Evolutionary conservation across 768 basidiomycete species (phyloP).

Genomic region (Panus rudis): DNA sequence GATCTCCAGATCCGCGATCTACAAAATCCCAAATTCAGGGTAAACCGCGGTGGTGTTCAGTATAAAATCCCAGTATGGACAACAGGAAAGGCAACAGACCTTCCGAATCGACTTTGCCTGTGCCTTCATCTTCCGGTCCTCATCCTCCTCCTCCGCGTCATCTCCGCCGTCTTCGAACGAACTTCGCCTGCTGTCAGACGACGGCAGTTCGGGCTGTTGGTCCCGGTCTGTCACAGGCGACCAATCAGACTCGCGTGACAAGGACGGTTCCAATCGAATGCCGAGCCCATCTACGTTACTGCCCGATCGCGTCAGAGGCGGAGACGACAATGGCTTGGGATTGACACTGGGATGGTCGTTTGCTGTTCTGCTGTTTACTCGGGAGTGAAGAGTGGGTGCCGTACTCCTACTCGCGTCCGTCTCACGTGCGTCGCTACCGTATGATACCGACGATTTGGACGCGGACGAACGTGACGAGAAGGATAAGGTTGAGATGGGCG

Average conservation of each 20-base stretch:
- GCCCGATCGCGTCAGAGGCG: constrained; percentile 12
- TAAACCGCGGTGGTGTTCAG: neutral
- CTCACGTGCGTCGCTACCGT: constrained; percentile 24
- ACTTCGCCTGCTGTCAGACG: constrained; percentile 3
- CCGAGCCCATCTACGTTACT: constrained; percentile 12
- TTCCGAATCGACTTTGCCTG: constrained; percentile 85
- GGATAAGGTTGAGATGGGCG: constrained; percentile 63
- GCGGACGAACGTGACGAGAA: constrained; percentile 72
- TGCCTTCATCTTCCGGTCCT: constrained; percentile 45
- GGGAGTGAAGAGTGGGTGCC: constrained; percentile 35
- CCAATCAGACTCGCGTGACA: too few relatives aligned
- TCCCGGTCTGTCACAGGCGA: constrained; percentile 1
- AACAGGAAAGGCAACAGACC: constrained; percentile 41
- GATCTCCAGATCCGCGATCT: constrained; percentile 93
- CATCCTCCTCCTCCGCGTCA: constrained; percentile 5
- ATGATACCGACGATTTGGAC: constrained; percentile 45
- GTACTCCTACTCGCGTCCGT: constrained; percentile 28
- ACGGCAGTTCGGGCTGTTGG: constrained; percentile 1
- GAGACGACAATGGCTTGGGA: constrained; percentile 25
- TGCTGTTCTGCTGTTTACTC: constrained; percentile 25
- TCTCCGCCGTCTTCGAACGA: constrained; percentile 10
- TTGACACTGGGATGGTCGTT: constrained; percentile 1
- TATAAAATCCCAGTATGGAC: constrained; percentile 4
- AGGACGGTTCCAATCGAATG: neutral
- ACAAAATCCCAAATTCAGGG: neutral